Conservation (phyloP, 495 filamentous ascomycete species). For the Cenococcum geophilum region DNA sequence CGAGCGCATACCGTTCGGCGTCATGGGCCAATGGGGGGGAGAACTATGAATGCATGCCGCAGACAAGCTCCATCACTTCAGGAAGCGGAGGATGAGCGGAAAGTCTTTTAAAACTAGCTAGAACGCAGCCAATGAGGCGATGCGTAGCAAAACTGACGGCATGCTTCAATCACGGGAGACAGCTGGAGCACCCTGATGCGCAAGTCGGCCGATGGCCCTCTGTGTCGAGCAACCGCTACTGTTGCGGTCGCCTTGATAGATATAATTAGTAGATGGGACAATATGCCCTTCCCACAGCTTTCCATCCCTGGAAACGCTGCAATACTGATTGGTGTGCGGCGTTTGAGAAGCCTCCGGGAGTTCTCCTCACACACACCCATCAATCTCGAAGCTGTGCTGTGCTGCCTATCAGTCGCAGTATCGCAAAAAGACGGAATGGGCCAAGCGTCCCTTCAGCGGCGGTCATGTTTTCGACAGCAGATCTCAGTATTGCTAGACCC, state of each 20-base stretch:
- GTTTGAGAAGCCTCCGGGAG: constrained; percentile 24
- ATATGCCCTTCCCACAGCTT: constrained; percentile 7
- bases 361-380: constrained; percentile 8
- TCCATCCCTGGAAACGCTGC: constrained; percentile 15
- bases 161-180: constrained; percentile 10
- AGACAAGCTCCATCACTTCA: constrained; percentile 7
- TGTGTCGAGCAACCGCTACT: constrained; percentile 2
- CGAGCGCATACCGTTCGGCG: constrained; percentile 15
- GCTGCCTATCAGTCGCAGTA: background rate
- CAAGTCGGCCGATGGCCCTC: constrained; percentile 3
- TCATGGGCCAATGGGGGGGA: constrained; percentile 20
- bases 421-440: background rate
- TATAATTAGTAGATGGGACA: constrained; percentile 16
- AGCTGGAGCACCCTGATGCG: constrained; percentile 23
- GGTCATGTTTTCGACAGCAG: background rate
- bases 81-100: constrained; percentile 6
- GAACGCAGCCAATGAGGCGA: constrained; percentile 27
- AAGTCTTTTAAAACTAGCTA: constrained; percentile 5
- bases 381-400: background rate
- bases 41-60: constrained; percentile 20
- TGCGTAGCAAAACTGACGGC: constrained; percentile 15
- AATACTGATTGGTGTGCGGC: constrained; percentile 19
- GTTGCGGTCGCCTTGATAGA: constrained; percentile 8
- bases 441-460: background rate
- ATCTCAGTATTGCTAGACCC: background rate